A percentile compares a stretch with the other conserved stretches of the same genome.
phyloP scores from a whole-genome alignment of 139 green algal species.

The Coelastrella sp. region DNA sequence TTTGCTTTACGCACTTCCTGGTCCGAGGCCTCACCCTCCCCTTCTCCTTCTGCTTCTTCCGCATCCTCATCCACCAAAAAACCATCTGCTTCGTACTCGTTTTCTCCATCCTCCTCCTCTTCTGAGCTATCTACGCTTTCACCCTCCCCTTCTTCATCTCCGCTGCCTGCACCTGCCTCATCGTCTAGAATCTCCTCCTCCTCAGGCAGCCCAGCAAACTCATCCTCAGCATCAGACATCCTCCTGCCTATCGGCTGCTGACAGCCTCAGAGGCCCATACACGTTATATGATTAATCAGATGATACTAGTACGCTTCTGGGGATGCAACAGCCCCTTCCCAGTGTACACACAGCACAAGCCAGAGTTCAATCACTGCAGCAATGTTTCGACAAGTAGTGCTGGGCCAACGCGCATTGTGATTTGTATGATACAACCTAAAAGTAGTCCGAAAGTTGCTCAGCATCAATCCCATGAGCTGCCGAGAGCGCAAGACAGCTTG shows the following conservation, averaged over 20 bases:
- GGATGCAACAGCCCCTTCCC: neutral
- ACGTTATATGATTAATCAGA: too few relatives aligned
- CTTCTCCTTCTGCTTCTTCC: constrained; percentile 62
- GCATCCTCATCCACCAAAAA: constrained; percentile 61
- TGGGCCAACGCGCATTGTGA: too few relatives aligned
- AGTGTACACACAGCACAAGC: neutral
- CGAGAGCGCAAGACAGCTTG: neutral
- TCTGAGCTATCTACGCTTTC: constrained; percentile 41
- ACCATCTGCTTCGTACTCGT: constrained; percentile 53
- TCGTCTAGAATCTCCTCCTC: constrained; percentile 57
- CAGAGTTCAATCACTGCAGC: neutral
- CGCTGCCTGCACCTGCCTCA: constrained; percentile 48
- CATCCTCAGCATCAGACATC: constrained; percentile 24
- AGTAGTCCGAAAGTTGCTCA: neutral
- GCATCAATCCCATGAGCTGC: neutral
- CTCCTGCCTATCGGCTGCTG: neutral
- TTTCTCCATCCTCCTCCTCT: constrained; percentile 52
- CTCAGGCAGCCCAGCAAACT: constrained; percentile 37
- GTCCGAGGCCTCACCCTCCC: constrained; percentile 45
- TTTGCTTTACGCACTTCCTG: constrained; percentile 51
- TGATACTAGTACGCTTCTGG: too few relatives aligned
- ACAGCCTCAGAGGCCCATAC: neutral
- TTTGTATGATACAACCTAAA: too few relatives aligned
- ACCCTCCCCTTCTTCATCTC: constrained; percentile 32
- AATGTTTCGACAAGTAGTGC: neutral